Percentiles rank a stretch among this genome's conserved stretches.
Conservation (phyloP, 441 rosid species). For the Francoa sonchifolia region DNA sequence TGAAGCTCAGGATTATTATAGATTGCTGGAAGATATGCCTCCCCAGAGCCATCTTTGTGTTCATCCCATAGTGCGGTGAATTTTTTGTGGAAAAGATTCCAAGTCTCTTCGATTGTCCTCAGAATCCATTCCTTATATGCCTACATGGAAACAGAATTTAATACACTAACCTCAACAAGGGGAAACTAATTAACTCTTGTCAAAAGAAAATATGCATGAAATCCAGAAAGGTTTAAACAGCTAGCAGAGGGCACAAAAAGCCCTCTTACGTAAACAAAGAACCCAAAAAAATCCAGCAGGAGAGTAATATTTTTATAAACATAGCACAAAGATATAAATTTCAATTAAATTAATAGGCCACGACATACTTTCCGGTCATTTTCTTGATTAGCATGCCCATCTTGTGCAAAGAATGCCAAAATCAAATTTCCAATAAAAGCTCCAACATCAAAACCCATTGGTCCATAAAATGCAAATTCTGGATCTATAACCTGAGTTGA, state of each 20-base stretch:
- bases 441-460: slow-evolving; percentile 82
- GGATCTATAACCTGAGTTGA: slow-evolving; percentile 91
- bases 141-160: slow-evolving; percentile 18
- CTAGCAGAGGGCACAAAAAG: too few relatives aligned
- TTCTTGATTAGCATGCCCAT: slow-evolving; percentile 54
- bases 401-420: slow-evolving; percentile 82
- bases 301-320: too few relatives aligned
- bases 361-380: slow-evolving; percentile 55
- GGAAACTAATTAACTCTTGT: too few relatives aligned
- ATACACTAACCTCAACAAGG: not conserved
- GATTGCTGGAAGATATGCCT: slow-evolving; percentile 71
- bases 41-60: slow-evolving; percentile 67
- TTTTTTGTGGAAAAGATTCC: slow-evolving; percentile 52
- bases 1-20: slow-evolving; percentile 50
- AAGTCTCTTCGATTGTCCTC: slow-evolving; percentile 52
- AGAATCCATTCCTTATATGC: slow-evolving; percentile 63
- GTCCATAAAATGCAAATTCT: slow-evolving; percentile 79
- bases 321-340: too few relatives aligned
- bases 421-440: slow-evolving; percentile 84
- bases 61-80: slow-evolving; percentile 56
- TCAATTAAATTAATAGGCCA: not conserved
- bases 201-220: not conserved
- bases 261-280: too few relatives aligned
- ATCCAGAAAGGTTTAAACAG: too few relatives aligned
- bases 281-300: too few relatives aligned